Evolutionary conservation across 257 asterid genomes (phyloP).

Genomic region (Solanum tarapatanum): DNA sequence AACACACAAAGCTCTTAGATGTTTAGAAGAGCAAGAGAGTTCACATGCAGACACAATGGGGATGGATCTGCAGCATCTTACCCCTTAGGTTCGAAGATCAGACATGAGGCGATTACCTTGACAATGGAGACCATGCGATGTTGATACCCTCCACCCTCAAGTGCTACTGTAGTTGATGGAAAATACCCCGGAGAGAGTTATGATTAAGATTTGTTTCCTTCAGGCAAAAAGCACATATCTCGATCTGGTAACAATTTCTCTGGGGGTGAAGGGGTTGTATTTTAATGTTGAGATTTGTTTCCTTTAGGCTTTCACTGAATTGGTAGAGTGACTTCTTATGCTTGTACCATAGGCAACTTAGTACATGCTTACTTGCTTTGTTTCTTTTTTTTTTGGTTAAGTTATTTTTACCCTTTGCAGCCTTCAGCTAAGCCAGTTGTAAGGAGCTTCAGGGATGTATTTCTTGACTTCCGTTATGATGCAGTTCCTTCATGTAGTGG

Average conservation of each 20-base stretch:
- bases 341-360: neutral
- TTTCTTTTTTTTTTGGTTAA: neutral
- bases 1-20: neutral
- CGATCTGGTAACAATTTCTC: neutral
- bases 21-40: neutral
- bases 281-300: neutral
- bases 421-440: slow-evolving; percentile 48
- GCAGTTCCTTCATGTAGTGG: slow-evolving; percentile 47
- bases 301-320: neutral
- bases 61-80: neutral
- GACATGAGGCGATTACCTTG: neutral
- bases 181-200: neutral
- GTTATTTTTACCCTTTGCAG: slow-evolving; percentile 30
- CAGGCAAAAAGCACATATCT: neutral
- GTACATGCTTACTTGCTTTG: neutral
- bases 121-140: neutral
- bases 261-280: neutral
- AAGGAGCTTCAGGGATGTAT: slow-evolving; percentile 42
- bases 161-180: neutral
- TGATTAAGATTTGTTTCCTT: neutral
- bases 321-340: neutral
- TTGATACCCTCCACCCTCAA: neutral
- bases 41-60: neutral
- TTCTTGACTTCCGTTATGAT: slow-evolving; percentile 48
- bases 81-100: neutral